Conservation (phyloP, 352 stramenopile genomes). For the Globisporangium middletonii region DNA sequence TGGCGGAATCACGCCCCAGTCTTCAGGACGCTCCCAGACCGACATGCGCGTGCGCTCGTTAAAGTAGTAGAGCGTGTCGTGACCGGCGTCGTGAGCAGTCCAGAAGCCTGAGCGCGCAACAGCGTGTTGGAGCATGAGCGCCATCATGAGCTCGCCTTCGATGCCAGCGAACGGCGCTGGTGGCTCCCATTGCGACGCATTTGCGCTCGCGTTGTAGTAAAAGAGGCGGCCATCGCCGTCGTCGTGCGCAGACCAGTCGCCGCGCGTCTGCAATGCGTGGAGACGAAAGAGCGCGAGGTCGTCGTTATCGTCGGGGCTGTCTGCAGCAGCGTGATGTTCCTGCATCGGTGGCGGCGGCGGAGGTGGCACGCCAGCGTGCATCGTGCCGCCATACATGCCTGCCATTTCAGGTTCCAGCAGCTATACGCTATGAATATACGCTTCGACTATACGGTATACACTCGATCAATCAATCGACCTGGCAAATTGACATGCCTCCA, state of each 20-base stretch:
- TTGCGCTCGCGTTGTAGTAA: constrained; percentile 54
- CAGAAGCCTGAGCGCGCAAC: constrained; percentile 59
- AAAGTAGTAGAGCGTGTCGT: constrained; percentile 79
- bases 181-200: constrained; percentile 50
- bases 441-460: not conserved
- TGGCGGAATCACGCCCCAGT: constrained; percentile 39
- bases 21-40: constrained; percentile 58
- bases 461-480: not conserved
- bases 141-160: constrained; percentile 79
- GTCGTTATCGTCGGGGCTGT: not conserved
- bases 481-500: not conserved
- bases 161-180: constrained; percentile 40
- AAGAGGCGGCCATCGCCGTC: constrained; percentile 70
- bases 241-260: constrained; percentile 66
- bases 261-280: constrained; percentile 53
- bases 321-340: constrained; percentile 17
- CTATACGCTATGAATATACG: not conserved
- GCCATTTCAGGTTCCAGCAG: not conserved
- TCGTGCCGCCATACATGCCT: not conserved
- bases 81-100: constrained; percentile 64
- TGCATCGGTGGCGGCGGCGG: constrained; percentile 7
- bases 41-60: constrained; percentile 62
- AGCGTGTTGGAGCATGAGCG: constrained; percentile 71
- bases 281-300: constrained; percentile 20
- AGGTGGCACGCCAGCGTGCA: not conserved